A percentile compares a stretch with the other conserved stretches of the same genome.
phyloP scores from a whole-genome alignment of 2,329 filamentous ascomycete genomes.

The Cercospora canescens region DNA sequence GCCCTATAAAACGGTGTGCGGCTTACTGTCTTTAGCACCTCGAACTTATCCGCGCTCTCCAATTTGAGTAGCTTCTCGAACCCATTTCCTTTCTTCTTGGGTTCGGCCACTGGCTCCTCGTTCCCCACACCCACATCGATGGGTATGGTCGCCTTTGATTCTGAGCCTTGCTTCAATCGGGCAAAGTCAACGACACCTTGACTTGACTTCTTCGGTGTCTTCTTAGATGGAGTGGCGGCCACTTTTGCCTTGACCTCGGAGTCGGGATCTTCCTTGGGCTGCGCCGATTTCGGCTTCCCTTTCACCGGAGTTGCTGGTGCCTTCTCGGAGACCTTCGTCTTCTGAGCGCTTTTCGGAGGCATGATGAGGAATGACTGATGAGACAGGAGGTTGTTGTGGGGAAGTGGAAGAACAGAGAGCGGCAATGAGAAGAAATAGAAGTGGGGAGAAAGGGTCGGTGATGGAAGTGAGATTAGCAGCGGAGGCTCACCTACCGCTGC shows the following conservation, averaged over 20 bases:
- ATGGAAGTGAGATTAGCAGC: neutral
- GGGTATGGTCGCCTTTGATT: slow-evolving; percentile 18
- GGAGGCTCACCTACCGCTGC: neutral
- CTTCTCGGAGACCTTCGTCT: slow-evolving; percentile 7
- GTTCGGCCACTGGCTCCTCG: slow-evolving; percentile 20
- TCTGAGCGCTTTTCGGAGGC: slow-evolving; percentile 29
- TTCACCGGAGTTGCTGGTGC: neutral
- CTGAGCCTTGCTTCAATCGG: slow-evolving; percentile 18
- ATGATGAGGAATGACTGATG: slow-evolving; percentile 10
- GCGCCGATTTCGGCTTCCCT: neutral
- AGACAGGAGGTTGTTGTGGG: neutral
- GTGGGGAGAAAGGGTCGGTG: neutral
- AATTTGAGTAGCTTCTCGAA: slow-evolving; percentile 36
- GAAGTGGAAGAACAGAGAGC: neutral
- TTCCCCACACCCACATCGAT: slow-evolving; percentile 32
- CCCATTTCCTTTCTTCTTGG: slow-evolving; percentile 23
- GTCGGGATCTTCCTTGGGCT: neutral
- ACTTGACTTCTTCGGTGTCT: slow-evolving; percentile 4
- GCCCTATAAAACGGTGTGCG: neutral
- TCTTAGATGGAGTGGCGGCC: slow-evolving; percentile 17
- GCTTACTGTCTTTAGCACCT: slow-evolving; percentile 34
- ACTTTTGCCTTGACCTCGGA: slow-evolving; percentile 6
- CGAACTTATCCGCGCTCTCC: slow-evolving; percentile 33
- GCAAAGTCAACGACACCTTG: slow-evolving; percentile 12
- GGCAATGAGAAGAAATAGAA: neutral